Conservation (phyloP, 495 filamentous ascomycete genomes). For the Xylaria flabelliformis region DNA sequence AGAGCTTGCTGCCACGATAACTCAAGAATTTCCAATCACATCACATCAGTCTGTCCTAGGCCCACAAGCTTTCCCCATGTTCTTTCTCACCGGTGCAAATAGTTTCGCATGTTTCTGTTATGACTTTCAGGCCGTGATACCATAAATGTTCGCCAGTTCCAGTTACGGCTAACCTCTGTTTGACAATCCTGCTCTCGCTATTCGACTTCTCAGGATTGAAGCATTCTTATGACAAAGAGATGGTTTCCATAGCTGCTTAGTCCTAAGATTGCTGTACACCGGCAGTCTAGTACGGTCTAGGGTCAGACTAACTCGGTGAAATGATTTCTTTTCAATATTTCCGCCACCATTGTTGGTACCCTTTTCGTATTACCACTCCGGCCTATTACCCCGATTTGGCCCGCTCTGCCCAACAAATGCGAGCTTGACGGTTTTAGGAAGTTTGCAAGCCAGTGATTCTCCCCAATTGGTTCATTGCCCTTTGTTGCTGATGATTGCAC, state of each 20-base stretch:
- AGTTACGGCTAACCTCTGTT: no score
- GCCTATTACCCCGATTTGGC: background rate
- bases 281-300: background rate
- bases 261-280: background rate
- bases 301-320: background rate
- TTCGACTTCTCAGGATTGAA: background rate
- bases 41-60: background rate
- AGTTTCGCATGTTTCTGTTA: background rate
- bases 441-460: background rate
- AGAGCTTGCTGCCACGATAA: background rate
- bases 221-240: no score
- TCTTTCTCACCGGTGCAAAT: background rate
- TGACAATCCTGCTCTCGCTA: background rate
- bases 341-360: background rate
- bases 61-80: background rate
- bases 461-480: background rate
- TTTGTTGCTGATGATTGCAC: background rate
- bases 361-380: background rate
- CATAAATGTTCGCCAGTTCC: background rate
- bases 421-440: background rate
- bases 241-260: background rate
- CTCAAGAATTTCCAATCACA: background rate
- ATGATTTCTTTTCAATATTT: background rate
- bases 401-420: background rate
- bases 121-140: no score